Evolutionary conservation across 1,139 yeast genomes (phyloP).

Genomic region (Nakaseomyces uthaithaninus): DNA sequence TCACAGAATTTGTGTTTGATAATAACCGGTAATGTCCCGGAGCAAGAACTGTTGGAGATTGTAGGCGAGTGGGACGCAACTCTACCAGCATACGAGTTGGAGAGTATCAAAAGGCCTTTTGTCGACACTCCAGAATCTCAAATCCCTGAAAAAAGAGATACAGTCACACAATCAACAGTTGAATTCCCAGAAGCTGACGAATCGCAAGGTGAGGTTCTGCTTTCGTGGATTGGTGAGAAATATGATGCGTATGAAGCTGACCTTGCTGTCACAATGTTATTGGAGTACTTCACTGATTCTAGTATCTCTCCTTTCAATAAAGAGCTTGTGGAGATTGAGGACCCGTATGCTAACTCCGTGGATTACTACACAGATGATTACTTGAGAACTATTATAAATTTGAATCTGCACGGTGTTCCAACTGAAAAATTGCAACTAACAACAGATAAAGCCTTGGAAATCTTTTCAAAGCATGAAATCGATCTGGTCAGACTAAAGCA

Average conservation of each 20-base stretch:
- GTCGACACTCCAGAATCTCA: slow-evolving; percentile 57
- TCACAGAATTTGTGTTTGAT: slow-evolving; percentile 81
- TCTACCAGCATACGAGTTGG: slow-evolving; percentile 37
- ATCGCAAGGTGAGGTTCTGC: slow-evolving; percentile 63
- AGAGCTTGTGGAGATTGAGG: slow-evolving; percentile 67
- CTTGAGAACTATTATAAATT: slow-evolving; percentile 47
- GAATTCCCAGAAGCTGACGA: slow-evolving; percentile 90
- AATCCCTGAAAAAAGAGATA: slow-evolving; percentile 32
- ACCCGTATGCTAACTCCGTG: slow-evolving; percentile 72
- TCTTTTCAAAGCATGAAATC: slow-evolving; percentile 50
- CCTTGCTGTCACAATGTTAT: slow-evolving; percentile 62
- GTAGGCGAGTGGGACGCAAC: slow-evolving; percentile 58
- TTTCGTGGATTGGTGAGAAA: slow-evolving; percentile 81
- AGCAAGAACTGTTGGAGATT: slow-evolving; percentile 52
- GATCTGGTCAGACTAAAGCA: slow-evolving; percentile 62
- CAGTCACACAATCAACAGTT: slow-evolving; percentile 41
- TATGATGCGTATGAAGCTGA: slow-evolving; percentile 45
- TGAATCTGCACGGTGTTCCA: slow-evolving; percentile 70
- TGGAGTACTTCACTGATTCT: slow-evolving; percentile 71
- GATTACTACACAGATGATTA: slow-evolving; percentile 66
- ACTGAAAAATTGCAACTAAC: slow-evolving; percentile 49
- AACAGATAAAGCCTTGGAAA: slow-evolving; percentile 42
- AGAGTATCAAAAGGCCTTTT: slow-evolving; percentile 58
- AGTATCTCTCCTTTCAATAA: slow-evolving; percentile 61
- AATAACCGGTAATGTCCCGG: slow-evolving; percentile 77